Conservation (phyloP, 192 early-diverging fungal genomes). For the Lunasporangiospora selenospora region DNA sequence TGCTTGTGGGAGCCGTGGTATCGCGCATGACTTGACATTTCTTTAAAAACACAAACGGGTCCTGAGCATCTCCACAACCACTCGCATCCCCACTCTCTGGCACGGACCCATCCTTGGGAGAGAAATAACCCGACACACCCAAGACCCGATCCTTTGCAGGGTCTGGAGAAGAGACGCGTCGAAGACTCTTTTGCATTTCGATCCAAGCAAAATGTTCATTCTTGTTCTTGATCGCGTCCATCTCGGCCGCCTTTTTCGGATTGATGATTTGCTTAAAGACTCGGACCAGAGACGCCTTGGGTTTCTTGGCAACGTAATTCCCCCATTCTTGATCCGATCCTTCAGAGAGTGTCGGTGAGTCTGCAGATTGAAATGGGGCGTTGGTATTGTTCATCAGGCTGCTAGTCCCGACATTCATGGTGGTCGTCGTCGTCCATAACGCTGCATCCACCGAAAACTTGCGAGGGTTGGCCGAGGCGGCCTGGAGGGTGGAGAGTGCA, state of each 20-base stretch:
- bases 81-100: too few species aligned
- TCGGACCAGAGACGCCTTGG: constrained; percentile 31
- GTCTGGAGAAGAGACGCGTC: constrained; percentile 27
- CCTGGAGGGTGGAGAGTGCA: constrained; percentile 4
- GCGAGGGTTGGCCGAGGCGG: too few species aligned
- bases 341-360: too few species aligned
- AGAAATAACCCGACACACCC: too few species aligned
- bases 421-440: too few species aligned
- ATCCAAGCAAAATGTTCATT: constrained; percentile 46
- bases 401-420: too few species aligned
- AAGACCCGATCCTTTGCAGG: constrained; percentile 13
- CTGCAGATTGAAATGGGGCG: too few species aligned
- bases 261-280: constrained; percentile 41
- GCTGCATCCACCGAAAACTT: constrained; percentile 31
- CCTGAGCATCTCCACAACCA: too few species aligned
- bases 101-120: neutral
- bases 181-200: constrained; percentile 42
- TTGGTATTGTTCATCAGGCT: too few species aligned
- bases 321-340: too few species aligned
- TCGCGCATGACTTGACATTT: constrained; percentile 27
- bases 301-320: constrained; percentile 28
- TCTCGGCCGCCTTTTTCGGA: constrained; percentile 35
- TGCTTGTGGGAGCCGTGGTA: neutral
- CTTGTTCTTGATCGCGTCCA: constrained; percentile 31
- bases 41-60: constrained; percentile 22